Conservation (phyloP, 1,284 basidiomycete species). For the Phaffia rhodozyma region DNA sequence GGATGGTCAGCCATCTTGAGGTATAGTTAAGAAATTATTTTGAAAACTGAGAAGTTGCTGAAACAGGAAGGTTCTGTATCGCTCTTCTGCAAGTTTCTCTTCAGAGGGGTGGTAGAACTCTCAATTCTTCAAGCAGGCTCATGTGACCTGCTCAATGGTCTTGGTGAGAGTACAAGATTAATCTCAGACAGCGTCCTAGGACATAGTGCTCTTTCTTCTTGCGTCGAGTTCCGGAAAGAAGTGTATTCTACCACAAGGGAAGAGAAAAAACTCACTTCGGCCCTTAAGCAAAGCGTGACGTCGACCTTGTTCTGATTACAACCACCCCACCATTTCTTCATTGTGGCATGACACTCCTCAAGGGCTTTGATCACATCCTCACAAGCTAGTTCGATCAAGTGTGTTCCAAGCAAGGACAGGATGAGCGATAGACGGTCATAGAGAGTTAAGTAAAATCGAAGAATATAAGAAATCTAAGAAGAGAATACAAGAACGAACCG, state of each 20-base stretch:
- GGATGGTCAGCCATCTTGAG: neutral
- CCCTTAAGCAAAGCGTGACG: conserved; percentile 2
- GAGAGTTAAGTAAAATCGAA: neutral
- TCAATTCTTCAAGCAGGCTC: neutral
- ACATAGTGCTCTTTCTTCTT: no score
- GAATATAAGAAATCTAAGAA: no score
- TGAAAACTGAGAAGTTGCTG: no score
- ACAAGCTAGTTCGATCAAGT: conserved; percentile 1
- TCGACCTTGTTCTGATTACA: conserved; percentile 14
- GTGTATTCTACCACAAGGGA: neutral
- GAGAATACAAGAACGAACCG: neutral
- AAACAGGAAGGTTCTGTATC: neutral
- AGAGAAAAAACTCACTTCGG: conserved; percentile 7
- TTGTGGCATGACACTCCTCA: conserved; percentile 7
- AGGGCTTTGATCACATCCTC: conserved; percentile 10
- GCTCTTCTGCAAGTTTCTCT: neutral
- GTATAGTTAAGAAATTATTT: no score
- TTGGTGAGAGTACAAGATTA: neutral
- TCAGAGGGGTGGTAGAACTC: no score
- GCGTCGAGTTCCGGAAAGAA: no score
- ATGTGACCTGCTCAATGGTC: no score
- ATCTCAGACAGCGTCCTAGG: no score
- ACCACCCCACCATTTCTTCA: conserved; percentile 11
- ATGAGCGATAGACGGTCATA: neutral
- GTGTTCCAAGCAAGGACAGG: neutral